Base-by-base conservation (phyloP, 2,329 filamentous ascomycete species). In the Claviceps maximensis region DNA sequence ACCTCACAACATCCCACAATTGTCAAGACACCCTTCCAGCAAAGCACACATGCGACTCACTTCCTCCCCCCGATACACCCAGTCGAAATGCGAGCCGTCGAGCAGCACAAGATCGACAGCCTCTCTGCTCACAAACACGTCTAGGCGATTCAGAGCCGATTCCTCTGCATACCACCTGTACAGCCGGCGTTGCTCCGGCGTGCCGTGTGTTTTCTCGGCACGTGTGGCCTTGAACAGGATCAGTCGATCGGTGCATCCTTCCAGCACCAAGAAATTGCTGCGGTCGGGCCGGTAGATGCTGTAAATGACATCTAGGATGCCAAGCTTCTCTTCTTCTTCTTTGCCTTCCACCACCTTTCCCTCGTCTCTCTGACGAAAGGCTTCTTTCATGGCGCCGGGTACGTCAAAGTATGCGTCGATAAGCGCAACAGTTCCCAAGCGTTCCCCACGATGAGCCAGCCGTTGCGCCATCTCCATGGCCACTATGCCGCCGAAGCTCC, bases 381-480 rank as follows among this genome's bases (percentile, higher is more conserved):
- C 45, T n/a, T 17, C 45, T 9, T 31, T 7, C 25, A 38, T 12
- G 19, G 36, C 48, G 23, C 33, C n/a, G 3, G 48, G 36, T 5
- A 50, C 25, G 21, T 50, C 48, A 50, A 50, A 50, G 38, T 50
- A 50, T n/a, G 48, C 31, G n/a, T 50, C 48, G 25, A 50, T 29
- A 9, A 50, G 36, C 25, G 19, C 48, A 10, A 50, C 8, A 13
- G 48, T 50, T 6, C 48, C 48, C 9, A 50, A 17, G 23, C n/a
- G 19, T 12, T 40, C 48, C n/a, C 48, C 48, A 6, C 15, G n/a
- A 29, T 19, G 33, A 8, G 29, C 48, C 36, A 50, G 36, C 3
- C 36, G 48, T 23, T 50, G 31, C 23, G 48, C 48, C 19, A 50
- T 50, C 38, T 50, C 48, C 36, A 42, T 40, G 6, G 31, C 48